Percentiles rank a stretch among this genome's conserved stretches.
phyloP scores from a whole-genome alignment of 768 basidiomycete genomes.

The Dacryopinax spathularia region DNA sequence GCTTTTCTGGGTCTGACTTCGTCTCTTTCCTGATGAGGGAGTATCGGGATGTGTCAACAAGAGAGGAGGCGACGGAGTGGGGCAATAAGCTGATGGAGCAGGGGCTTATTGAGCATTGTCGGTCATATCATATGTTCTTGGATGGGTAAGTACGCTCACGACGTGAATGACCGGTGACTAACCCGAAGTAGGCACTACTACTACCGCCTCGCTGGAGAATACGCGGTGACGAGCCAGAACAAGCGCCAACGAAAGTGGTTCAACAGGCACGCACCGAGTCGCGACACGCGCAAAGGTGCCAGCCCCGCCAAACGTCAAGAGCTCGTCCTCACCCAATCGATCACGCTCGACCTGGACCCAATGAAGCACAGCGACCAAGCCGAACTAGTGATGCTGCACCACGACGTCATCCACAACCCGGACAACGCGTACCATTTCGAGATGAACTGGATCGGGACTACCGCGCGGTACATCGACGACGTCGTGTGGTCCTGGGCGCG shows the following conservation, averaged over 20 bases:
- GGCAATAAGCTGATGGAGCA: conserved; percentile 62
- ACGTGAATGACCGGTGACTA: background rate
- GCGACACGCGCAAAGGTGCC: background rate
- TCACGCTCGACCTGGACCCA: conserved; percentile 77
- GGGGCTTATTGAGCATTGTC: conserved; percentile 75
- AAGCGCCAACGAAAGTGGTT: background rate
- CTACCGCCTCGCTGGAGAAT: conserved; percentile 69
- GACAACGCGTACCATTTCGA: conserved; percentile 94
- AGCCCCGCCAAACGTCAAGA: conserved; percentile 33
- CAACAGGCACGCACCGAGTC: background rate
- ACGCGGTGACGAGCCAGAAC: conserved; percentile 37
- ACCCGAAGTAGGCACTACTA: conserved; percentile 56
- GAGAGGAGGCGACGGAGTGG: conserved; percentile 67
- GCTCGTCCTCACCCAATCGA: conserved; percentile 71
- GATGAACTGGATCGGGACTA: conserved; percentile 91
- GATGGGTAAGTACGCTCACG: conserved; percentile 48
- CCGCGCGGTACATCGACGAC: conserved; percentile 82
- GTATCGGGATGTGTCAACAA: conserved; percentile 73
- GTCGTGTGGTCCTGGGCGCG: conserved; percentile 67
- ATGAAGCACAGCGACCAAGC: conserved; percentile 56
- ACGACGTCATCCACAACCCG: conserved; percentile 91
- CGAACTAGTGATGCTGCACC: conserved; percentile 75
- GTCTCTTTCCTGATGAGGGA: conserved; percentile 87
- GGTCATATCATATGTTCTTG: conserved; percentile 64
- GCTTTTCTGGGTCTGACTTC: conserved; percentile 80